Evolutionary conservation across 306 rosid genomes (phyloP).

Genomic region (Mucuna pruriens): DNA sequence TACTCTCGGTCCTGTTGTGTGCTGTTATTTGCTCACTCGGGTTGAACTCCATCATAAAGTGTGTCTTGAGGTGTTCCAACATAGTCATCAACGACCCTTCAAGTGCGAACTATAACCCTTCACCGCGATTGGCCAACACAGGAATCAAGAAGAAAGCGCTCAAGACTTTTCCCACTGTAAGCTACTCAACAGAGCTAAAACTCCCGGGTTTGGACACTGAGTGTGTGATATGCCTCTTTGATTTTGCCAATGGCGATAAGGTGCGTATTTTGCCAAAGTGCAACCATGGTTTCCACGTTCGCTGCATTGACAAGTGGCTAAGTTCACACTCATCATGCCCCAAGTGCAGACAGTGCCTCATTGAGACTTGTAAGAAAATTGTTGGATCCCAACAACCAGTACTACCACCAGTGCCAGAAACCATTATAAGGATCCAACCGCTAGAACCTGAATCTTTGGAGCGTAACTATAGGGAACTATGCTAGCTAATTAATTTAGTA

Average conservation of each 20-base stretch:
- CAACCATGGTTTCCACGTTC: constrained; percentile 83
- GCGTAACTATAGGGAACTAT: constrained; percentile 56
- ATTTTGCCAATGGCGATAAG: constrained; percentile 62
- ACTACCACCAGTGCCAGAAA: constrained; percentile 46
- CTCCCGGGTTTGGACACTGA: constrained; percentile 65
- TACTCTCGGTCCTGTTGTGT: constrained; percentile 81
- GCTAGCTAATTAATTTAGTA: constrained; percentile 3
- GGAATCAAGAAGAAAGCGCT: constrained; percentile 82
- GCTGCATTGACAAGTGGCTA: constrained; percentile 90
- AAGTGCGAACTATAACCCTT: neutral
- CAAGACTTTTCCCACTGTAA: constrained; percentile 62
- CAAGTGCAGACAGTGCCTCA: constrained; percentile 79
- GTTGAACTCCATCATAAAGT: constrained; percentile 77
- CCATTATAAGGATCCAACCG: constrained; percentile 53
- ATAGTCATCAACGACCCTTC: constrained; percentile 39
- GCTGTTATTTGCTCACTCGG: constrained; percentile 85
- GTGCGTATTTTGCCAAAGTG: constrained; percentile 83
- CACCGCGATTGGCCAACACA: constrained; percentile 38
- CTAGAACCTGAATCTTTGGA: constrained; percentile 62
- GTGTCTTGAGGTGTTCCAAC: constrained; percentile 65
- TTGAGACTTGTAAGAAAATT: constrained; percentile 74
- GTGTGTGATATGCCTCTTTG: constrained; percentile 80
- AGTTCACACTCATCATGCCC: constrained; percentile 90
- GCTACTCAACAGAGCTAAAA: constrained; percentile 57
- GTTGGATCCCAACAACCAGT: constrained; percentile 47